phyloP scores from a whole-genome alignment of 345 rosid species.

The Lumnitzera racemosa region DNA sequence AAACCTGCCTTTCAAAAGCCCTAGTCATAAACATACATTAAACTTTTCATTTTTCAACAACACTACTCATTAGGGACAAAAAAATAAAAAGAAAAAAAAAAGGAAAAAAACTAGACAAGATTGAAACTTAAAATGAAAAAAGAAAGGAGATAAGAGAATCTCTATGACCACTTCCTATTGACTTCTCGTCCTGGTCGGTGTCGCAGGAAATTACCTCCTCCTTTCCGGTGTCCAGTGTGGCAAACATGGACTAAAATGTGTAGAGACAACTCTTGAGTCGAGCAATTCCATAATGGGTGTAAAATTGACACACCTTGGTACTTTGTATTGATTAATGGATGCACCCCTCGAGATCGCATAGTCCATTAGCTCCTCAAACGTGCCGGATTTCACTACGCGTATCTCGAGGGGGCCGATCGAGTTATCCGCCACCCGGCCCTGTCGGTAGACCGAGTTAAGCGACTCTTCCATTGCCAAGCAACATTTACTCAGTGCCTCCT shows the following conservation, averaged over 20 bases:
- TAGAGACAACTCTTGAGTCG: conserved; percentile 64
- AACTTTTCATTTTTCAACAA: no score
- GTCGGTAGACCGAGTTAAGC: conserved; percentile 83
- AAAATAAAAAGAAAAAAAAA: background rate
- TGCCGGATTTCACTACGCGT: conserved; percentile 74
- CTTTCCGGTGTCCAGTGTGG: conserved; percentile 86
- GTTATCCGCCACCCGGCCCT: conserved; percentile 71
- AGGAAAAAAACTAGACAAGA: background rate
- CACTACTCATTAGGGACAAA: background rate
- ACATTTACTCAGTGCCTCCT: conserved; percentile 43
- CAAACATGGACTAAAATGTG: conserved; percentile 61
- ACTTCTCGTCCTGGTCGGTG: conserved; percentile 16
- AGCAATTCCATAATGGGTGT: conserved; percentile 85
- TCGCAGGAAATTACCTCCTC: conserved; percentile 20
- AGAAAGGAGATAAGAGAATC: conserved; percentile 10
- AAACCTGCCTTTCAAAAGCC: conserved; percentile 22
- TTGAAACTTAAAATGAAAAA: background rate
- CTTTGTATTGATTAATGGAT: conserved; percentile 94
- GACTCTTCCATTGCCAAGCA: conserved; percentile 88
- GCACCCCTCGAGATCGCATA: conserved; percentile 94
- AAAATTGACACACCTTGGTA: conserved; percentile 85
- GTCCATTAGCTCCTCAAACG: conserved; percentile 96
- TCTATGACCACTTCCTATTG: conserved; percentile 10
- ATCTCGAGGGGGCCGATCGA: conserved; percentile 85
- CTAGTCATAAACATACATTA: conserved; percentile 20